These are phyloP conservation scores for Cadophora sp. DNA, from an alignment of 2,329 filamentous ascomycete species.

Conservation along the genomic window DNA sequence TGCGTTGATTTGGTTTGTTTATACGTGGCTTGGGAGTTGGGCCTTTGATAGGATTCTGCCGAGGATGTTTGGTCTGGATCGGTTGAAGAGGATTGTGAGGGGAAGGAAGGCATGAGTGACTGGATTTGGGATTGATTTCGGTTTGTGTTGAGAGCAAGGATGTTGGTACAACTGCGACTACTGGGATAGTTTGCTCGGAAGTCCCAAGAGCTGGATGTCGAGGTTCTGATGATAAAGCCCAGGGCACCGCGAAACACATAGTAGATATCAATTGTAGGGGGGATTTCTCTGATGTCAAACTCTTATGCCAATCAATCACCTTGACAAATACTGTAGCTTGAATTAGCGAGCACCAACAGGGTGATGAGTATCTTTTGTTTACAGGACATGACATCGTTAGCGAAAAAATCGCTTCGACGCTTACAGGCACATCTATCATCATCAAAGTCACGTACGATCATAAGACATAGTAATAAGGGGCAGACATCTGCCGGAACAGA, in stretches of 20 bases:
- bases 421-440: neutral
- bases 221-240: neutral
- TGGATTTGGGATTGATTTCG: neutral
- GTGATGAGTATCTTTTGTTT: neutral
- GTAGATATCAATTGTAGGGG: neutral
- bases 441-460: too few relatives aligned
- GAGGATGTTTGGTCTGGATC: conserved; percentile 37
- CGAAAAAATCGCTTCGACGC: neutral
- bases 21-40: conserved; percentile 35
- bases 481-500: too few relatives aligned
- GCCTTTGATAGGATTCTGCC: conserved; percentile 38
- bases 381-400: neutral
- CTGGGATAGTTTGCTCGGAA: neutral
- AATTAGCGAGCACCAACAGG: neutral
- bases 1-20: conserved; percentile 32
- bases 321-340: neutral
- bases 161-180: neutral
- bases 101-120: conserved; percentile 14
- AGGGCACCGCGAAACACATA: neutral
- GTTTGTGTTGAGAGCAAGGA: neutral
- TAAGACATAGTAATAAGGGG: too few relatives aligned
- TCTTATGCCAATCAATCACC: neutral
- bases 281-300: neutral
- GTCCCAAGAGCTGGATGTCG: neutral
- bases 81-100: conserved; percentile 31